Percentiles rank a stretch among this genome's conserved stretches.
phyloP scores from a whole-genome alignment of 352 stramenopile species.

The Globisporangium viniferum region DNA sequence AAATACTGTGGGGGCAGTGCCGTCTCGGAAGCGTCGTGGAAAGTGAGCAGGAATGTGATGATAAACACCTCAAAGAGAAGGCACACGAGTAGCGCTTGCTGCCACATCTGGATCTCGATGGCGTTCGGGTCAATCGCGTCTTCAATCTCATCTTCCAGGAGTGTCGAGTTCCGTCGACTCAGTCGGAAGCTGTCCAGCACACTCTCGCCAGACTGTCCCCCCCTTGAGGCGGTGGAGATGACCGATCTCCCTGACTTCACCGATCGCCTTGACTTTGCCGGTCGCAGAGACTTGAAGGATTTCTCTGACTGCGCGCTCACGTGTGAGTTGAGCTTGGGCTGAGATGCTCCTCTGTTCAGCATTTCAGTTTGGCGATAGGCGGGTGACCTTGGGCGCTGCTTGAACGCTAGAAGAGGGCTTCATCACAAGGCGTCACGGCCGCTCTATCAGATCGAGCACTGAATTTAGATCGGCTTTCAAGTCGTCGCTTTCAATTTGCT shows the following conservation, averaged over 20 bases:
- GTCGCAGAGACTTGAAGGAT: neutral
- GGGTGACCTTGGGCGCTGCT: neutral
- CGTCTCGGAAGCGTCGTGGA: conserved; percentile 17
- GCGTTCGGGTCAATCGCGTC: conserved; percentile 39
- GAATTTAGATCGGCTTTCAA: no score
- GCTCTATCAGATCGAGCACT: no score
- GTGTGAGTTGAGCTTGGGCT: neutral
- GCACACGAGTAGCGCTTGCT: conserved; percentile 36
- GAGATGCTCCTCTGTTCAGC: neutral
- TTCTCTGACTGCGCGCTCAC: neutral
- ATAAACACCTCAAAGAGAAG: conserved; percentile 47
- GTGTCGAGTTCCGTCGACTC: conserved; percentile 3
- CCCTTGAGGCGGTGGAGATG: neutral
- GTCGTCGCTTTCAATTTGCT: no score
- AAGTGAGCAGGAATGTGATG: conserved; percentile 52
- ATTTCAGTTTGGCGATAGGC: neutral
- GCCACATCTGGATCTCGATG: conserved; percentile 43
- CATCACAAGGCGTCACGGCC: no score
- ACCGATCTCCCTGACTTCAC: neutral
- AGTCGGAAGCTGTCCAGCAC: conserved; percentile 14
- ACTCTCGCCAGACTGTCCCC: conserved; percentile 7
- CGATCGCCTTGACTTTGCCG: neutral
- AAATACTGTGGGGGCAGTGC: neutral
- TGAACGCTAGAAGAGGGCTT: neutral
- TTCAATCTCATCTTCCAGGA: conserved; percentile 20